Evolutionary conservation across 1,139 yeast genomes (phyloP).

Genomic region (Candida frijolesensis): DNA sequence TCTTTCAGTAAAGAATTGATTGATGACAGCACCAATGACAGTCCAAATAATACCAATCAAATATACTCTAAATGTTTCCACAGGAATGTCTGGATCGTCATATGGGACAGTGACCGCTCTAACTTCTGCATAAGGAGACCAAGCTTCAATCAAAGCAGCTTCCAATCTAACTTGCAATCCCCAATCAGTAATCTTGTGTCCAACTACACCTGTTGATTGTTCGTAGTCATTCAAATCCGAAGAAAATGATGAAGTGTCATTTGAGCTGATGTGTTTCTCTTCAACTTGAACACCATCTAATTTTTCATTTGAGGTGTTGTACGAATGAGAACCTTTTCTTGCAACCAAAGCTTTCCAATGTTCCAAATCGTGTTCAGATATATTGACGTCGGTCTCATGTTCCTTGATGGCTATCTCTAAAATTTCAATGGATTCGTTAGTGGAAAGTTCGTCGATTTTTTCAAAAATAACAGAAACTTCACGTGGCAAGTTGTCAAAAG

Average conservation of each 20-base stretch:
- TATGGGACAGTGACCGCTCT: conserved; percentile 57
- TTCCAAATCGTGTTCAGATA: conserved; percentile 12
- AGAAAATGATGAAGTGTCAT: background rate
- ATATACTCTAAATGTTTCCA: conserved; percentile 62
- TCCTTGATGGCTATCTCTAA: conserved; percentile 21
- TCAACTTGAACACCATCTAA: background rate
- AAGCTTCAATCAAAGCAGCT: conserved; percentile 51
- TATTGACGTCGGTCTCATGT: conserved; percentile 22
- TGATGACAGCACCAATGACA: conserved; percentile 54
- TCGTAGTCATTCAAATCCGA: background rate
- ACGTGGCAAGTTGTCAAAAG: conserved; percentile 30
- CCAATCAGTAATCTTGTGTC: conserved; percentile 21
- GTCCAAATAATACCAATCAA: conserved; percentile 54
- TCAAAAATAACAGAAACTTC: conserved; percentile 31
- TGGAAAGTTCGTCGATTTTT: conserved; percentile 25
- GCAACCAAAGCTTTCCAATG: conserved; percentile 9
- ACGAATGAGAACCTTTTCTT: background rate
- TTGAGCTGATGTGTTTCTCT: background rate
- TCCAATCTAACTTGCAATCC: conserved; percentile 35
- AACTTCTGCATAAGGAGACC: conserved; percentile 68
- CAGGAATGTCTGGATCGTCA: conserved; percentile 52
- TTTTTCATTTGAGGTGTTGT: background rate
- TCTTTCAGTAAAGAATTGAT: conserved; percentile 61
- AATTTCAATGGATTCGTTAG: conserved; percentile 24
- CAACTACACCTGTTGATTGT: too few species aligned